A percentile compares a stretch with the other conserved stretches of the same genome.
phyloP scores from a whole-genome alignment of 768 basidiomycete species.

The Filobasidium floriforme region DNA sequence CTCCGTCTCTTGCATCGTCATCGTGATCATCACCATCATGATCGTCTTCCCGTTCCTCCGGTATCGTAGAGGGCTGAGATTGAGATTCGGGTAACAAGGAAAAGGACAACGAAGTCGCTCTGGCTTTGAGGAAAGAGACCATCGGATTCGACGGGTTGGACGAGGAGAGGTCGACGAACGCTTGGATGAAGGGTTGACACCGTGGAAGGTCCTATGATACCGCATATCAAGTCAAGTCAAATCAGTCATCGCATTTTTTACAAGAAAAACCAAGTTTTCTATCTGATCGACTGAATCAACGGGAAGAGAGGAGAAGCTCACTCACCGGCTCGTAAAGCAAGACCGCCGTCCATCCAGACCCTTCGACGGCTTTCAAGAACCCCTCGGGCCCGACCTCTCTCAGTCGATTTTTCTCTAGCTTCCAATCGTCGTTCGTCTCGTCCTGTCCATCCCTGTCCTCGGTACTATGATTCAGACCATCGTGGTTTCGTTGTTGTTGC shows the following conservation, averaged over 20 bases:
- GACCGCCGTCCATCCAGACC: not conserved
- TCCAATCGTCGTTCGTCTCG: not conserved
- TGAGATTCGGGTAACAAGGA: not conserved
- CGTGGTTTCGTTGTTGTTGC: too few species aligned
- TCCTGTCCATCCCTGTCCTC: not conserved
- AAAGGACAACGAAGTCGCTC: not conserved
- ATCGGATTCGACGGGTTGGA: not conserved
- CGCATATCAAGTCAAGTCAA: too few species aligned
- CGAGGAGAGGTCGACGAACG: slow-evolving; percentile 4
- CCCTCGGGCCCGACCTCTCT: slow-evolving; percentile 1
- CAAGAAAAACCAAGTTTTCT: not conserved
- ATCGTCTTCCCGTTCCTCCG: too few species aligned
- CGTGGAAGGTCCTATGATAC: not conserved
- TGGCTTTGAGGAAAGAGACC: not conserved
- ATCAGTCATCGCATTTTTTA: too few species aligned
- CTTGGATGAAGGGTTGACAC: not conserved
- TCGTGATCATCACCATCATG: not conserved
- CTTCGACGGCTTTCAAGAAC: slow-evolving; percentile 4
- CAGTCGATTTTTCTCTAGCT: not conserved
- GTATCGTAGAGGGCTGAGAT: too few species aligned
- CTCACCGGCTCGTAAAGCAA: not conserved
- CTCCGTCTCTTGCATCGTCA: too few species aligned
- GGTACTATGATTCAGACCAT: too few species aligned
- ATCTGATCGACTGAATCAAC: not conserved
- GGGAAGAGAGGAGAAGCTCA: not conserved